Percentiles rank a stretch among this genome's conserved stretches.
phyloP scores from a whole-genome alignment of 768 basidiomycete species.

The Ephemerocybe angulata region DNA sequence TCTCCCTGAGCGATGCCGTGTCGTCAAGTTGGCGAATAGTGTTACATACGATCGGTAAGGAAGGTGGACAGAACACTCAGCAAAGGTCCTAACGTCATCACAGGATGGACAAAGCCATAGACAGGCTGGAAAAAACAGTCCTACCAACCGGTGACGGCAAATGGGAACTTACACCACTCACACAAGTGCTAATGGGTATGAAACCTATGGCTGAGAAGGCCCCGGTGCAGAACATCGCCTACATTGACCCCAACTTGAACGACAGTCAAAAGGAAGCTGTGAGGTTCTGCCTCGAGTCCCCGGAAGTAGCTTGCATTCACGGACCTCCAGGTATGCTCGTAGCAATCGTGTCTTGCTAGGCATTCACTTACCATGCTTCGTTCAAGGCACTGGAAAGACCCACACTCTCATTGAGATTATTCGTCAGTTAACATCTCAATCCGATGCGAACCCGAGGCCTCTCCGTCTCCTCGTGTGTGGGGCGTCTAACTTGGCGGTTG shows the following conservation, averaged over 20 bases:
- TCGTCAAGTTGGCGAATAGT: slow-evolving; percentile 88
- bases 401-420: slow-evolving; percentile 94
- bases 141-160: slow-evolving; percentile 36
- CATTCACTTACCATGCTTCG: not conserved
- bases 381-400: slow-evolving; percentile 83
- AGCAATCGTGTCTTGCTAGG: not conserved
- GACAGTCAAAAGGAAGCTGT: slow-evolving; percentile 82
- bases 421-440: slow-evolving; percentile 27
- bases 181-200: slow-evolving; percentile 71
- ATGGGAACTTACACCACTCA: slow-evolving; percentile 46
- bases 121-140: slow-evolving; percentile 47
- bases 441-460: slow-evolving; percentile 36
- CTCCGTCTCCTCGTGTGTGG: slow-evolving; percentile 80
- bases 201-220: slow-evolving; percentile 36
- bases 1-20: slow-evolving; percentile 78
- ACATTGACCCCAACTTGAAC: slow-evolving; percentile 78
- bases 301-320: slow-evolving; percentile 89
- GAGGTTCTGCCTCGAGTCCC: slow-evolving; percentile 72
- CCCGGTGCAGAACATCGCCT: slow-evolving; percentile 43
- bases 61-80: not conserved
- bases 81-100: slow-evolving; percentile 21
- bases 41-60: slow-evolving; percentile 82
- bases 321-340: slow-evolving; percentile 79
- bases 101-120: slow-evolving; percentile 82
- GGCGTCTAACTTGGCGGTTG: slow-evolving; percentile 91